Percentiles rank a stretch among this genome's conserved stretches.
Conservation (phyloP, 2,329 filamentous ascomycete species). For the Sarocladium oryzae region DNA sequence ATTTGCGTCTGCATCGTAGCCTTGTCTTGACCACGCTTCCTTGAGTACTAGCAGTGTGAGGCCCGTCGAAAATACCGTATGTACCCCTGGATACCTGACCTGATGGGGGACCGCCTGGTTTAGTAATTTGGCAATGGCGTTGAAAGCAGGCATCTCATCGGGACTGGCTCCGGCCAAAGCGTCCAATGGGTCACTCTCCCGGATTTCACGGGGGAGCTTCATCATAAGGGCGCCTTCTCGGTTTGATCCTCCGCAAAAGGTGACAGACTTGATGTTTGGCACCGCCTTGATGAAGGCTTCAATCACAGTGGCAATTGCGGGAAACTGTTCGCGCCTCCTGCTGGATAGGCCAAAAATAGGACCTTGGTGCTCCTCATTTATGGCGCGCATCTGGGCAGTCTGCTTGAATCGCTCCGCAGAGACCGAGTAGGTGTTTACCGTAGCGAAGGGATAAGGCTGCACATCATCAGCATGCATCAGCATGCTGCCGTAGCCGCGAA, state of each 20-base stretch:
- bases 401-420: slow-evolving; percentile 52
- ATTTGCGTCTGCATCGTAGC: slow-evolving; percentile 44
- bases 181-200: slow-evolving; percentile 59
- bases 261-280: slow-evolving; percentile 64
- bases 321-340: slow-evolving; percentile 72
- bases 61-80: slow-evolving; percentile 36
- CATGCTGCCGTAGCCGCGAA: slow-evolving; percentile 85
- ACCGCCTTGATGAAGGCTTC: slow-evolving; percentile 64
- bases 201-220: slow-evolving; percentile 51
- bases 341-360: slow-evolving; percentile 75
- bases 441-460: slow-evolving; percentile 74
- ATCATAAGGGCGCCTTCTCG: slow-evolving; percentile 77
- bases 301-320: slow-evolving; percentile 77
- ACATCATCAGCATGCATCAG: slow-evolving; percentile 72
- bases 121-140: slow-evolving; percentile 32
- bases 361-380: slow-evolving; percentile 42
- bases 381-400: slow-evolving; percentile 42
- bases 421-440: slow-evolving; percentile 73
- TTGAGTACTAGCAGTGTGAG: slow-evolving; percentile 39
- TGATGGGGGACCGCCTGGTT: slow-evolving; percentile 35
- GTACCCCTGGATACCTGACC: slow-evolving; percentile 24
- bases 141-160: slow-evolving; percentile 23
- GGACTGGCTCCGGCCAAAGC: slow-evolving; percentile 23
- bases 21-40: slow-evolving; percentile 46
- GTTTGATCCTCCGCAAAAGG: slow-evolving; percentile 84